A percentile compares a stretch with the other conserved stretches of the same genome.
Conservation (phyloP, 2,329 filamentous ascomycete genomes). For the Botryosphaeria agaves region DNA sequence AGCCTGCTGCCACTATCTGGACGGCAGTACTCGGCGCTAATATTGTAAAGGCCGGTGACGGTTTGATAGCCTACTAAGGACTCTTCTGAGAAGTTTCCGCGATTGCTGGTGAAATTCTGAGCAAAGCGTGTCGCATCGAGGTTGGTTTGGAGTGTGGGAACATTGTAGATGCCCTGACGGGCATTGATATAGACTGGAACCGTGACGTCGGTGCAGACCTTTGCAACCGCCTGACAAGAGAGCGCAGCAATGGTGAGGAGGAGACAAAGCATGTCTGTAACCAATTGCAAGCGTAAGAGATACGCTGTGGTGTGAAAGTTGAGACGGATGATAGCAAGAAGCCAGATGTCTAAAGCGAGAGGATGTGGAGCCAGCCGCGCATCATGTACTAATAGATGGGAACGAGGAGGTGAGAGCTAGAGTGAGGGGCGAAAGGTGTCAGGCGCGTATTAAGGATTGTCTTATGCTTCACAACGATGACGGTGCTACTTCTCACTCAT, state of each 20-base stretch:
- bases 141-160: neutral
- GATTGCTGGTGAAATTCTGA: slow-evolving; percentile 1
- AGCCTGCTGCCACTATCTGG: slow-evolving; percentile 1
- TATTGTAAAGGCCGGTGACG: slow-evolving; percentile 4
- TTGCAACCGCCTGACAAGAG: neutral
- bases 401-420: too few species aligned
- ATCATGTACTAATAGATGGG: too few species aligned
- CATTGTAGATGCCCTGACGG: slow-evolving; percentile 1
- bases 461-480: too few species aligned
- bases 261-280: too few species aligned
- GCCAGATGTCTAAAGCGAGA: too few species aligned
- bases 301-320: too few species aligned
- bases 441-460: too few species aligned
- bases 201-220: slow-evolving; percentile 1
- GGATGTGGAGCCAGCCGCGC: too few species aligned
- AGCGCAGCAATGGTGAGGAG: slow-evolving; percentile 1
- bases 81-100: slow-evolving; percentile 1
- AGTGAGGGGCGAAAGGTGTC: too few species aligned
- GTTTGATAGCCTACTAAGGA: slow-evolving; percentile 2
- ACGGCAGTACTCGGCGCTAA: slow-evolving; percentile 7
- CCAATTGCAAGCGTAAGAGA: too few species aligned
- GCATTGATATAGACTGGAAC: slow-evolving; percentile 1
- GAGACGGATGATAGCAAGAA: too few species aligned
- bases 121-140: slow-evolving; percentile 1
- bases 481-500: too few species aligned